Evolutionary conservation across 179 eudicot species (phyloP), one percentile per base, ranked within the genome.

Genomic region (Nepenthes alata): DNA sequence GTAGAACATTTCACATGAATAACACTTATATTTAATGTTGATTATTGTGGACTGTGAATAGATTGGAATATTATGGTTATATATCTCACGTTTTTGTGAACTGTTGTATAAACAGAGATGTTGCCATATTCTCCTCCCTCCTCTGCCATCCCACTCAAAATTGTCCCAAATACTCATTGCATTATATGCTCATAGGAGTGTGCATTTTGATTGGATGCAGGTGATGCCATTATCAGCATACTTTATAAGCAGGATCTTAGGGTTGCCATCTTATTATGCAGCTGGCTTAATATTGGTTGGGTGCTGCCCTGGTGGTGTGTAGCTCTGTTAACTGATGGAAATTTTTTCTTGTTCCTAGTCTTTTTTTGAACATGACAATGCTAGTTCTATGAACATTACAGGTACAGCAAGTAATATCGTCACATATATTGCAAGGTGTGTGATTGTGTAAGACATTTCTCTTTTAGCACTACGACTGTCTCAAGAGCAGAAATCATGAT

Each of bases 241-340:
- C 64, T 76, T 82, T 63, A 65, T 89, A 66, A 84, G 95, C 87
- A 84, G 73, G 83, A 77, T 86, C 59, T 70, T 89, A 62, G 59
- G 69, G 35, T 64, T 89, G 75, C 96, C 95, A 39, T 77, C 95
- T 37, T 66, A 89, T 70, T 89, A 76, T 77, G 96, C 95, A 53
- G 96, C 91, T 61, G 95, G 96, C 57, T 67, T 86, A 53, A 87
- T 89, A 72, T 74, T 89, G 64, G 95, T 89, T 59, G 89, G 81
- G 67, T 89, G 96, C 77, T 87, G 91, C 57, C 96, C 95, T 37
- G 91, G 96, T 63, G 96, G 95, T 84, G 65, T 54, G 74, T 76
- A 37, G 50, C 71, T n/a, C 16, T 63, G 6, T 63, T 5, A 35
- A 50, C 47, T 71, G 35, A n/a, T 62, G 58, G 50, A 35, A n/a